A percentile compares a stretch with the other conserved stretches of the same genome.
Evolutionary conservation across 345 rosid genomes (phyloP).

Genomic region (Eucalyptus curtisii): DNA sequence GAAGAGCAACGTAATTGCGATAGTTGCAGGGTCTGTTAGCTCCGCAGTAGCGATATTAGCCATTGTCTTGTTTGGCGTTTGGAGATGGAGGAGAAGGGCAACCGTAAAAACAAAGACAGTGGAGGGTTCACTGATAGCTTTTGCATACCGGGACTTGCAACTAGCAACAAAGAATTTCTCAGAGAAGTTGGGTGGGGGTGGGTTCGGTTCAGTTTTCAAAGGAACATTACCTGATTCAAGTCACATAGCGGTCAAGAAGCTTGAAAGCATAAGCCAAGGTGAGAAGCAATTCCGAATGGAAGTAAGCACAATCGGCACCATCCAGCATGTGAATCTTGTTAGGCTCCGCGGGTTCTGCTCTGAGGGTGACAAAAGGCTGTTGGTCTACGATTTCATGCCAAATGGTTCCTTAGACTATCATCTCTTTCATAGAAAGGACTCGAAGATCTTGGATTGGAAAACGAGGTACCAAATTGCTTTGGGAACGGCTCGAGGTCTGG

Average conservation of each 20-base stretch:
- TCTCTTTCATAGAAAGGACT: constrained; percentile 22
- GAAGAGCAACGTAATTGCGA: constrained; percentile 1
- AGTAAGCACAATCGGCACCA: constrained; percentile 60
- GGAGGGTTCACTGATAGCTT: constrained; percentile 62
- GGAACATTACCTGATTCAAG: constrained; percentile 55
- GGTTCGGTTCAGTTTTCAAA: constrained; percentile 85
- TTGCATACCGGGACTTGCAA: constrained; percentile 51
- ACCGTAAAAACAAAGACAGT: constrained; percentile 1
- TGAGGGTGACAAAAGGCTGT: constrained; percentile 37
- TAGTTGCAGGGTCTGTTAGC: constrained; percentile 12
- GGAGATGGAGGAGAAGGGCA: constrained; percentile 11
- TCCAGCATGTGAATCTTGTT: constrained; percentile 75
- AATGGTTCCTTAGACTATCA: constrained; percentile 60
- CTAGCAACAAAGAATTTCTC: constrained; percentile 65
- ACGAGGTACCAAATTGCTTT: constrained; percentile 52
- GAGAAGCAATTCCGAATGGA: constrained; percentile 73
- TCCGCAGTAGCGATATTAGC: constrained; percentile 10
- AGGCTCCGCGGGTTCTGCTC: constrained; percentile 89
- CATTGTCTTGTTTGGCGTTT: constrained; percentile 4
- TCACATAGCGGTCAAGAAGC: constrained; percentile 72
- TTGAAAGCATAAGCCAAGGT: constrained; percentile 65
- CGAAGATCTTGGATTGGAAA: constrained; percentile 39
- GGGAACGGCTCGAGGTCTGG: constrained; percentile 74
- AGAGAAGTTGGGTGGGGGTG: constrained; percentile 69
- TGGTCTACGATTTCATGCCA: constrained; percentile 77